A percentile compares a stretch with the other conserved stretches of the same genome.
phyloP scores from a whole-genome alignment of 345 rosid species.

The Gynandropsis gynandra region DNA sequence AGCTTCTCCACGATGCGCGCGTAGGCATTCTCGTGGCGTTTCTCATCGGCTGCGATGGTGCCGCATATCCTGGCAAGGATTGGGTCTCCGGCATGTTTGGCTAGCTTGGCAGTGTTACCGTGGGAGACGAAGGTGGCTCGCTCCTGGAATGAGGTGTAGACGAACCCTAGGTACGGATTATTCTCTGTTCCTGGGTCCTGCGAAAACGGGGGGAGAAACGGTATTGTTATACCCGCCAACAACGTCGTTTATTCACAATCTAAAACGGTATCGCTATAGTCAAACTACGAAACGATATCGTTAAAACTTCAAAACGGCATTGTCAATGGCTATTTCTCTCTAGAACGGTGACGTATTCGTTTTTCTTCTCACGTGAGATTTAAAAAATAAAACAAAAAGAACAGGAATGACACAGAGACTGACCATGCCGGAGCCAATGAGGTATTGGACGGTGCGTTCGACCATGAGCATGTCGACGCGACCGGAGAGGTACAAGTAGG shows the following conservation, averaged over 20 bases:
- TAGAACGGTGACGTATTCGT: too few relatives aligned
- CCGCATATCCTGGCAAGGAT: constrained; percentile 61
- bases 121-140: constrained; percentile 78
- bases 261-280: background rate
- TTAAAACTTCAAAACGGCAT: too few relatives aligned
- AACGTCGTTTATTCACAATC: background rate
- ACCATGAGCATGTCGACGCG: constrained; percentile 67
- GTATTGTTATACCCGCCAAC: too few relatives aligned
- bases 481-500: constrained; percentile 59
- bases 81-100: constrained; percentile 49
- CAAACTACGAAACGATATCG: too few relatives aligned
- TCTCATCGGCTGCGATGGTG: constrained; percentile 67
- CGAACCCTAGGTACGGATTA: constrained; percentile 72
- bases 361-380: too few relatives aligned
- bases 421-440: constrained; percentile 69
- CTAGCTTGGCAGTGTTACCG: constrained; percentile 68
- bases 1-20: constrained; percentile 50
- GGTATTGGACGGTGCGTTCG: constrained; percentile 54
- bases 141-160: constrained; percentile 86
- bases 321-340: too few relatives aligned
- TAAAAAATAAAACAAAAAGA: background rate
- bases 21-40: constrained; percentile 64
- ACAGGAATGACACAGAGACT: too few relatives aligned
- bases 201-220: background rate
- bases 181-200: constrained; percentile 67